These are phyloP conservation scores for Arthrocladium fulminans DNA, from an alignment of 2,329 filamentous ascomycete genomes.

Conservation along the genomic window DNA sequence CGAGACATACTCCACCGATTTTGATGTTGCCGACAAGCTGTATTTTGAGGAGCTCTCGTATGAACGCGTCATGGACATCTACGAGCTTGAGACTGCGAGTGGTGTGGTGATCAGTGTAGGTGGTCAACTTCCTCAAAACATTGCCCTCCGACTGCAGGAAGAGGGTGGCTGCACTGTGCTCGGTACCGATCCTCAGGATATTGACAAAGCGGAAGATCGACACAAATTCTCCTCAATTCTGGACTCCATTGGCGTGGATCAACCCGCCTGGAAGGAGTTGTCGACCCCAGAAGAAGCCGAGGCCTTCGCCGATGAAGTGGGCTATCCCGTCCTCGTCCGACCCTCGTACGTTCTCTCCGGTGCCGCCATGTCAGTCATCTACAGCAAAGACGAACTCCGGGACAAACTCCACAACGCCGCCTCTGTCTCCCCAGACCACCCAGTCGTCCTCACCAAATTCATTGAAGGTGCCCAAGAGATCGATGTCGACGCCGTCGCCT, in stretches of 20 bases:
- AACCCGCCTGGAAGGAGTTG: constrained; percentile 96
- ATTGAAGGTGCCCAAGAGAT: constrained; percentile 96
- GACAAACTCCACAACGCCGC: constrained; percentile 88
- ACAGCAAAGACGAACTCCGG: constrained; percentile 77
- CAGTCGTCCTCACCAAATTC: constrained; percentile 96
- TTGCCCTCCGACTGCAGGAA: constrained; percentile 87
- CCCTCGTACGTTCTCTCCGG: constrained; percentile 94
- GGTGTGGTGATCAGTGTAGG: constrained; percentile 94
- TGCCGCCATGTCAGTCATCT: constrained; percentile 97
- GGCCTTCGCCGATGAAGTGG: constrained; percentile 72
- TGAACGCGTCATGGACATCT: constrained; percentile 97
- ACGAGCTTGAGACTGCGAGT: constrained; percentile 75
- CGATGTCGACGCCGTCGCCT: constrained; percentile 87
- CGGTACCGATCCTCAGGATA: constrained; percentile 85
- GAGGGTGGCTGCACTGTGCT: constrained; percentile 81
- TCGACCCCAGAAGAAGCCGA: constrained; percentile 83
- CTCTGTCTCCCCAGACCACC: constrained; percentile 88
- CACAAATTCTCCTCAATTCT: constrained; percentile 98
- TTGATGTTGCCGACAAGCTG: constrained; percentile 77
- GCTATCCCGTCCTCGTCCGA: constrained; percentile 90
- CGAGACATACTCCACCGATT: constrained; percentile 75
- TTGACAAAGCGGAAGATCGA: constrained; percentile 95
- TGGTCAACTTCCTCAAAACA: constrained; percentile 94
- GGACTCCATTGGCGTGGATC: constrained; percentile 92
- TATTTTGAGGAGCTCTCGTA: constrained; percentile 98